Evolutionary conservation across 177 flowering plant species (phyloP).

Genomic region (Vitis hybrid): DNA sequence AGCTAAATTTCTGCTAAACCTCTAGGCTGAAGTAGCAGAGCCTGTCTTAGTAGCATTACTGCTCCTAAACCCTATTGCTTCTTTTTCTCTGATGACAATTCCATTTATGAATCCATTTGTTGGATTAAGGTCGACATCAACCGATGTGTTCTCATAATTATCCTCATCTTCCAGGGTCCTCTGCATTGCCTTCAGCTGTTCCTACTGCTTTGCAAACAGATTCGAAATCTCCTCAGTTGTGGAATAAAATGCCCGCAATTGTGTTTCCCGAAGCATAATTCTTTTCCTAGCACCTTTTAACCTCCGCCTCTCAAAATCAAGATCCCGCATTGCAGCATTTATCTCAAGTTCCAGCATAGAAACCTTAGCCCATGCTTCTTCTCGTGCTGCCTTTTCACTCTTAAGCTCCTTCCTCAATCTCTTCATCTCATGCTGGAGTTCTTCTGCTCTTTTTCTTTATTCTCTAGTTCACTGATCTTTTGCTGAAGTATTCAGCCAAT

Average conservation of each 20-base stretch:
- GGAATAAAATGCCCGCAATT: constrained; percentile 92
- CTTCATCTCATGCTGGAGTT: constrained; percentile 60
- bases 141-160: constrained; percentile 67
- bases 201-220: constrained; percentile 86
- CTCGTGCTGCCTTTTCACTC: constrained; percentile 95
- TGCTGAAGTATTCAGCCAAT: no score
- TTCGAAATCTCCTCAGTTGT: constrained; percentile 90
- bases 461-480: no score
- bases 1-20: constrained; percentile 27
- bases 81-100: constrained; percentile 23
- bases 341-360: constrained; percentile 92
- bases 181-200: constrained; percentile 93
- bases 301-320: constrained; percentile 82
- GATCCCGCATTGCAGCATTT: constrained; percentile 80
- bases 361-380: constrained; percentile 99
- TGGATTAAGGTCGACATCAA: constrained; percentile 51
- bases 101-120: constrained; percentile 19
- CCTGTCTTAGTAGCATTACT: constrained; percentile 37
- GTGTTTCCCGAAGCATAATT: constrained; percentile 98
- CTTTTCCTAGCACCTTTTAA: constrained; percentile 90
- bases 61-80: constrained; percentile 15
- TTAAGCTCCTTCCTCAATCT: constrained; percentile 72
- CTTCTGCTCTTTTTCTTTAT: constrained; percentile 39
- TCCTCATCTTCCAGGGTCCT: constrained; percentile 95
- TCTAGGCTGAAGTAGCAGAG: constrained; percentile 50